Percentiles rank a stretch among this genome's conserved stretches.
phyloP scores from a whole-genome alignment of 805 yeast genomes.

The Starmerella gropengiesseri region DNA sequence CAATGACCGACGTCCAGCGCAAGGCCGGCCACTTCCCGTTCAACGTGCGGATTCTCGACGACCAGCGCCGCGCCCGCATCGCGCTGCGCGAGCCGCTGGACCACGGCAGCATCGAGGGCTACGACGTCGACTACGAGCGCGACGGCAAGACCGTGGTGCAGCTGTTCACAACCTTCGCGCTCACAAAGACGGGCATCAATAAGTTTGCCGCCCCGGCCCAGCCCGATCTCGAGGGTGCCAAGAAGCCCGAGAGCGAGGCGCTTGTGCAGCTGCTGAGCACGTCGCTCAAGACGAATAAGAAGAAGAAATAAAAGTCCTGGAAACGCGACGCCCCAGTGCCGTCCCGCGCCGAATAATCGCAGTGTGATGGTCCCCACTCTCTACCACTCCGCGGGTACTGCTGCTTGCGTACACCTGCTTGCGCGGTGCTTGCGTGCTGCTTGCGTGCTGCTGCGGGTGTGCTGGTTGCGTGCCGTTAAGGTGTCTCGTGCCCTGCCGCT shows the following conservation, averaged over 20 bases:
- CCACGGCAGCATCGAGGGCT: conserved; percentile 56
- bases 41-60: conserved; percentile 52
- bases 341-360: too few relatives aligned
- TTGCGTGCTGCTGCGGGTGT: too few relatives aligned
- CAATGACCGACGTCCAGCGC: conserved; percentile 55
- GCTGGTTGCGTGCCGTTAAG: too few relatives aligned
- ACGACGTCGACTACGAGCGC: conserved; percentile 58
- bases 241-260: conserved; percentile 41
- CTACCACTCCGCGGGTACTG: neutral
- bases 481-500: too few relatives aligned
- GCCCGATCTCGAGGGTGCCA: conserved; percentile 42
- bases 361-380: neutral
- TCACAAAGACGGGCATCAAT: conserved; percentile 62
- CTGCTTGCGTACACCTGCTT: too few relatives aligned
- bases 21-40: conserved; percentile 60
- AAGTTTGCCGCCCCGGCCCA: conserved; percentile 47
- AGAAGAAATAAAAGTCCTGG: conserved; percentile 30
- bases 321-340: too few relatives aligned
- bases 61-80: conserved; percentile 60
- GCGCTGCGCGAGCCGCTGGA: conserved; percentile 62
- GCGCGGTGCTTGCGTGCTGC: too few relatives aligned
- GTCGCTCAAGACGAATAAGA: conserved; percentile 40
- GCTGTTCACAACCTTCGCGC: conserved; percentile 61
- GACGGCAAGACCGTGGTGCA: conserved; percentile 58
- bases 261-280: conserved; percentile 37